Base-by-base conservation (phyloP, 768 basidiomycete genomes). In the Russula vinacea region DNA sequence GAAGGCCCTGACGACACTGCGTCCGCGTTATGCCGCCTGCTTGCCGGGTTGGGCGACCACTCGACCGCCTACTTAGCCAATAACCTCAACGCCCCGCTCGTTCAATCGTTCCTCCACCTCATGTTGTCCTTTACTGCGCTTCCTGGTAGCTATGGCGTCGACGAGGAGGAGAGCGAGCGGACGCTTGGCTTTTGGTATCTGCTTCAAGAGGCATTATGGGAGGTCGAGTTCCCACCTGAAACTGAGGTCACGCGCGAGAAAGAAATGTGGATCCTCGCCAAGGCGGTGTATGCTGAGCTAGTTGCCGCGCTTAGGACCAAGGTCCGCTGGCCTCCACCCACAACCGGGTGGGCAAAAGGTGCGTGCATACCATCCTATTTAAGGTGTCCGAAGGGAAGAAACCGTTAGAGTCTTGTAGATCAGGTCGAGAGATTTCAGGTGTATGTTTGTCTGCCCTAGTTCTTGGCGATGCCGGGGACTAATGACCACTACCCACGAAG, bases 161-260 rank as follows among this genome's bases (percentile, higher is more conserved):
- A 95, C 53, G 94, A 95, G 72, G 89, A 92, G 55, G 87, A 90
- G 71, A 94, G 90, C 69, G 92, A 95, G 74, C 82, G 88, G 79
- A 89, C 89, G 2, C 81, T 96, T 2, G 84, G 84, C 1, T 95
- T 95, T 70, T 96, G 95, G 89, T 95, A 92, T 67, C 77, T 92
- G 45, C 83, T 96, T 62, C 94, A 96, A 74, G 94, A 98, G 72
- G 84, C 91, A 1, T 73, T 93, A 29, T 93, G 90, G 90, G 80
- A 77, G 40, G 80, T 80, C 14, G 85, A 88, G 58, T 86, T 79
- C 62, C 82, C 82, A 56, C 65, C 35, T 58, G 73, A 64, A 62
- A 70, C 61, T 32, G 79, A 78, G 11, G 76, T 73, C 1, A 72
- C 70, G 40, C 69, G 68, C 13, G 73, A 77, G 70, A 74, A 72